Percentiles rank a stretch among this genome's conserved stretches.
phyloP scores from a whole-genome alignment of 768 basidiomycete genomes.

The Leccinum pellstonianum region DNA sequence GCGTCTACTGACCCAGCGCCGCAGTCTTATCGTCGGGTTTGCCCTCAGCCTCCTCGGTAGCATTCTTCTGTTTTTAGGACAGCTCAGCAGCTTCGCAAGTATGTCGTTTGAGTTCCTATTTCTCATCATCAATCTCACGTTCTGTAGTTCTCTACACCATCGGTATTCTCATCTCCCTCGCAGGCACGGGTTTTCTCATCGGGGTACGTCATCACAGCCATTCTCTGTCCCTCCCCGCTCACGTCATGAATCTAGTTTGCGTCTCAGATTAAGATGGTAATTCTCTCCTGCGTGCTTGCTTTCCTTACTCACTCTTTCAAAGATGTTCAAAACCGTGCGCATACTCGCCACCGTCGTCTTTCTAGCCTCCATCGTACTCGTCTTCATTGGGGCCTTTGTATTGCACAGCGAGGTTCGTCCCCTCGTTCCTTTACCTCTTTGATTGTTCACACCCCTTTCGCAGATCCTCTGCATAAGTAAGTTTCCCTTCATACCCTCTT shows the following conservation, averaged over 20 bases:
- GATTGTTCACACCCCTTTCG: not conserved
- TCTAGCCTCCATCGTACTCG: slow-evolving; percentile 73
- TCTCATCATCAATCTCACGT: not conserved
- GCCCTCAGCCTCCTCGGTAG: slow-evolving; percentile 77
- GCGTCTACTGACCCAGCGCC: slow-evolving; percentile 2
- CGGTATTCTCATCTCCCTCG: slow-evolving; percentile 77
- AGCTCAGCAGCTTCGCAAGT: slow-evolving; percentile 72
- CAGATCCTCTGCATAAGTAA: slow-evolving; percentile 70
- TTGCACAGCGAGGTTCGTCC: slow-evolving; percentile 59
- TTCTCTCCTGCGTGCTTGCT: not conserved
- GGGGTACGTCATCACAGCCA: slow-evolving; percentile 55
- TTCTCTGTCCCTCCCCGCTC: not conserved
- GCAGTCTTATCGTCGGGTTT: slow-evolving; percentile 73
- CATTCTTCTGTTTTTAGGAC: slow-evolving; percentile 72
- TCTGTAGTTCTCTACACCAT: slow-evolving; percentile 72
- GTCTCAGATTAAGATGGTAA: slow-evolving; percentile 80
- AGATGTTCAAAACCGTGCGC: slow-evolving; percentile 97
- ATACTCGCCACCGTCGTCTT: slow-evolving; percentile 78
- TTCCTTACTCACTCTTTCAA: slow-evolving; percentile 1
- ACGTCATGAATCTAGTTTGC: slow-evolving; percentile 49
- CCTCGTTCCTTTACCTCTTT: not conserved
- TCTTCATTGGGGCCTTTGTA: slow-evolving; percentile 86
- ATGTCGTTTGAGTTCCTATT: slow-evolving; percentile 29
- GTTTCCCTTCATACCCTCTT: slow-evolving; percentile 1
- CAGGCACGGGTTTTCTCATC: slow-evolving; percentile 89